phyloP scores from a whole-genome alignment of 1,284 basidiomycete genomes.

The Prillingera fragicola region DNA sequence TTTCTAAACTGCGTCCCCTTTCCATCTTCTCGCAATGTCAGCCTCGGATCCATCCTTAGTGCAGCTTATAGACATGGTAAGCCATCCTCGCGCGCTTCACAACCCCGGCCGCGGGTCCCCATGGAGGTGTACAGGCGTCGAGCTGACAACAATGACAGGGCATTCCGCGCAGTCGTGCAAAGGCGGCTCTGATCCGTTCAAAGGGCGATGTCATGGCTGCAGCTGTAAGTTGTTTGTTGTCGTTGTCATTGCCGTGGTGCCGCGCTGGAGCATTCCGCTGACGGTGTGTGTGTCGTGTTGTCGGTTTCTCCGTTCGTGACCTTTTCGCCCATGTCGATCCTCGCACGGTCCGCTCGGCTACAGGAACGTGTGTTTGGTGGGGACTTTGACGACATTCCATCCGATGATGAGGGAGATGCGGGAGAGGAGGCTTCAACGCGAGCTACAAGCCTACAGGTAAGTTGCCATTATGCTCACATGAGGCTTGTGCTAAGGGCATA shows the following conservation, averaged over 20 bases:
- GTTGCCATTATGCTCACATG: too few relatives aligned
- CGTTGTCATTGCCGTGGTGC: too few relatives aligned
- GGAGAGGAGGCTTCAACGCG: too few relatives aligned
- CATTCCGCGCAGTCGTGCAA: conserved; percentile 67
- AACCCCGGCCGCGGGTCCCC: background rate
- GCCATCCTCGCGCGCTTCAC: background rate
- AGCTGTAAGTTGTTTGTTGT: too few relatives aligned
- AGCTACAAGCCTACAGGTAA: conserved; percentile 6
- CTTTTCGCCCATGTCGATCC: too few relatives aligned
- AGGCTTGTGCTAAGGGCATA: too few relatives aligned
- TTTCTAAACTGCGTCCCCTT: too few relatives aligned
- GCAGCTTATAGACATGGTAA: conserved; percentile 37
- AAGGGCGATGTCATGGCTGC: conserved; percentile 78
- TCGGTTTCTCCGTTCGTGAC: too few relatives aligned
- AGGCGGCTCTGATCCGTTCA: conserved; percentile 66
- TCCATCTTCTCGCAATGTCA: background rate
- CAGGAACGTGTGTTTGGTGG: conserved; percentile 55
- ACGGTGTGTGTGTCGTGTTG: too few relatives aligned
- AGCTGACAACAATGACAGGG: conserved; percentile 53
- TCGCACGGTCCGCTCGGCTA: too few relatives aligned
- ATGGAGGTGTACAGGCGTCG: background rate
- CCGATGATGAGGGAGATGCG: conserved; percentile 51
- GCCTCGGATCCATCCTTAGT: conserved; percentile 16
- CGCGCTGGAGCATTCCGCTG: too few relatives aligned
- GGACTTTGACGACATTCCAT: conserved; percentile 62